Evolutionary conservation across 1,284 basidiomycete species (phyloP).

Genomic region (Marasmius fiardii): DNA sequence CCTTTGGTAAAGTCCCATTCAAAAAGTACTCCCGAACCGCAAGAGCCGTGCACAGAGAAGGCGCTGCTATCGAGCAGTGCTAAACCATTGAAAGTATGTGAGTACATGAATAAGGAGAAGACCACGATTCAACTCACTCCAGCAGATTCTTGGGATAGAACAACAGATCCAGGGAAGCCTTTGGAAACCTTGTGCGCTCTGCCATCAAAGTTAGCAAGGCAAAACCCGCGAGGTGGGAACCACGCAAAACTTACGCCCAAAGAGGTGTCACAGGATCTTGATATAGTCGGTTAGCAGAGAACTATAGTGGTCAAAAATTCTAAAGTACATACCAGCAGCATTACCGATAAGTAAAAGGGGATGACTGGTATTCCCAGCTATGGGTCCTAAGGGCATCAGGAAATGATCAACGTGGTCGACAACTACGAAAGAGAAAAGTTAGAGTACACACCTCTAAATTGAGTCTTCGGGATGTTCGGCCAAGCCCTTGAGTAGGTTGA

Average conservation of each 20-base stretch:
- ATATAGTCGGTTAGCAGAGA: background rate
- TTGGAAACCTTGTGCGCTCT: constrained; percentile 10
- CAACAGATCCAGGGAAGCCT: constrained; percentile 13
- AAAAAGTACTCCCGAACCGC: constrained; percentile 13
- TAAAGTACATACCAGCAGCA: constrained; percentile 9
- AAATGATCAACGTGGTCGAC: background rate
- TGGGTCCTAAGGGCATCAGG: constrained; percentile 4
- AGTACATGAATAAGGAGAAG: background rate
- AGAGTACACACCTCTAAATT: constrained; percentile 12
- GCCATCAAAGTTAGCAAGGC: background rate
- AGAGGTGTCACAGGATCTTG: constrained; percentile 12
- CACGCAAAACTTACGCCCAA: background rate
- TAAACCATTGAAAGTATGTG: background rate
- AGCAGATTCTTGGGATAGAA: constrained; percentile 13
- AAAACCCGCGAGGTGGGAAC: background rate
- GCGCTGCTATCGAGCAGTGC: constrained; percentile 15
- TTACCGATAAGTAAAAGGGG: constrained; percentile 14
- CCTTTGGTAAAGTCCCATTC: constrained; percentile 13
- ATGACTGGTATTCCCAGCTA: constrained; percentile 14
- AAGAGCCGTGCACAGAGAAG: constrained; percentile 11
- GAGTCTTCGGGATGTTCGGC: constrained; percentile 13
- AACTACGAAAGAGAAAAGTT: background rate
- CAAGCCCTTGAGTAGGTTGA: no score
- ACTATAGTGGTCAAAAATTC: background rate
- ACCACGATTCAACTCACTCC: constrained; percentile 5